Evolutionary conservation across 352 stramenopile genomes (phyloP).

Genomic region (Globisporangium perplexum): DNA sequence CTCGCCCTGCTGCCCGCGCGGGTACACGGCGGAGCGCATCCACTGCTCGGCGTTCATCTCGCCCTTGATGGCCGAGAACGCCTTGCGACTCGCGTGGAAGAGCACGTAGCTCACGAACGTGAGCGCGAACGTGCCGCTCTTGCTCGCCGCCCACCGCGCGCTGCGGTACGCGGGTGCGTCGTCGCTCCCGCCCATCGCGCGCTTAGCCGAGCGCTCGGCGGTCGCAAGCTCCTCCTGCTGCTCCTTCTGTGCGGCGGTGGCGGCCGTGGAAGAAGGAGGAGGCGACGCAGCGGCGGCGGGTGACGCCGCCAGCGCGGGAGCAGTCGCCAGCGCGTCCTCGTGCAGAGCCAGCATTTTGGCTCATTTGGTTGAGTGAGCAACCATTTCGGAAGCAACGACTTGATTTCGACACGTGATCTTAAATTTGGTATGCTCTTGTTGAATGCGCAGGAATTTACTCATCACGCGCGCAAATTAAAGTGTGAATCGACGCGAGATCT

Average conservation of each 20-base stretch:
- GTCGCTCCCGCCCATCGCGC: not conserved
- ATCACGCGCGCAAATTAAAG: no score
- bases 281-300: not conserved
- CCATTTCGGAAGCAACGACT: no score
- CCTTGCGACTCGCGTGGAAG: constrained; percentile 74
- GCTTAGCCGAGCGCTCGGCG: not conserved
- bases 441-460: no score
- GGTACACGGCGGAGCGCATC: constrained; percentile 62
- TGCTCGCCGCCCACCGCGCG: constrained; percentile 27
- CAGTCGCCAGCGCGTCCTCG: not conserved
- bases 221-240: not conserved
- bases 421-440: no score
- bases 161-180: not conserved
- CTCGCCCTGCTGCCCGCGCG: constrained; percentile 53
- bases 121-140: constrained; percentile 56
- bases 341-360: not conserved
- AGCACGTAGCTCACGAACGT: constrained; percentile 82
- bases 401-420: no score
- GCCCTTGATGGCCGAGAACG: constrained; percentile 79
- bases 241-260: no score
- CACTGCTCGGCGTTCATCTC: constrained; percentile 76
- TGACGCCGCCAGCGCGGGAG: not conserved
- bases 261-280: not conserved
- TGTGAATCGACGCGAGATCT: no score
- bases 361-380: constrained; percentile 1